These are phyloP conservation scores for Euphorbia tirucalli DNA, from an alignment of 345 rosid species.

Conservation along the genomic window DNA sequence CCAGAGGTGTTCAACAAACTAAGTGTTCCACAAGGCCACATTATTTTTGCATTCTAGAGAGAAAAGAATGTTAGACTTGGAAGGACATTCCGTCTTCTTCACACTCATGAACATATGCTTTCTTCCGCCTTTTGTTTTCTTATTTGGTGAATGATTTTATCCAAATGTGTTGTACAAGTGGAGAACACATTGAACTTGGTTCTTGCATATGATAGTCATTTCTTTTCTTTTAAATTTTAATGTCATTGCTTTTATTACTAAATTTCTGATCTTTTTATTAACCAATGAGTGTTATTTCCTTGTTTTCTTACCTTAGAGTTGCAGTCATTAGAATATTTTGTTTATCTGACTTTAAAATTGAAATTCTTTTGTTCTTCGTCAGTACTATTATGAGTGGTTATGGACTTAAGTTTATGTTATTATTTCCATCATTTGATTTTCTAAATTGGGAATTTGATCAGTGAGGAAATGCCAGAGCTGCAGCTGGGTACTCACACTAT, in stretches of 20 bases:
- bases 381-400: background rate
- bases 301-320: background rate
- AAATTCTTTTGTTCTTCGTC: background rate
- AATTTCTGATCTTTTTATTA: background rate
- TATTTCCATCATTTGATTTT: conserved; percentile 2
- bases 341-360: background rate
- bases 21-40: background rate
- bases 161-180: no score
- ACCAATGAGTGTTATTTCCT: background rate
- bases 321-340: background rate
- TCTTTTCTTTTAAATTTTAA: background rate
- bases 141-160: no score
- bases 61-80: background rate
- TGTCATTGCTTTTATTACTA: background rate
- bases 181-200: background rate
- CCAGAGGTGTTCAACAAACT: background rate
- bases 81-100: background rate
- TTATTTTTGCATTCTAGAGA: background rate
- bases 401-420: background rate
- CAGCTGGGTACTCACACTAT: conserved; percentile 68
- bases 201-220: background rate
- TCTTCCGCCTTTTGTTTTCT: background rate
- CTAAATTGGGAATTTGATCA: conserved; percentile 3
- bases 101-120: background rate
- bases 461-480: conserved; percentile 60